Percentiles rank a stretch among this genome's conserved stretches.
phyloP scores from a whole-genome alignment of 75 land plant genomes.

The Selaginella moellendorffii region DNA sequence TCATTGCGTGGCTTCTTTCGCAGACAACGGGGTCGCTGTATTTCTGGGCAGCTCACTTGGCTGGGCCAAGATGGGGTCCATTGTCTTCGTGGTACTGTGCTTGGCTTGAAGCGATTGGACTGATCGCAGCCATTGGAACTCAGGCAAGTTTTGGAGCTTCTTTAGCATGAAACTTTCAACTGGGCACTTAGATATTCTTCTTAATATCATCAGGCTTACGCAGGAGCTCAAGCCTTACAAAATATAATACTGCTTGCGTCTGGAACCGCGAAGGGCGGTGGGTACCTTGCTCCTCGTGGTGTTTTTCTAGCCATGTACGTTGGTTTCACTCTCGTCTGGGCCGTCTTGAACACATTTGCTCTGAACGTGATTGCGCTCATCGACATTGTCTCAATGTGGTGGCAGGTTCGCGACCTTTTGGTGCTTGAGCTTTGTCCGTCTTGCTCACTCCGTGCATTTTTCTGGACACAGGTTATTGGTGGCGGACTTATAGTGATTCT shows the following conservation, averaged over 20 bases:
- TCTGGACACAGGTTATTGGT: slow-evolving; percentile 45
- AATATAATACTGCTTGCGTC: slow-evolving; percentile 67
- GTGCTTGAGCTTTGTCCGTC: not conserved
- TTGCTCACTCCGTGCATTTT: not conserved
- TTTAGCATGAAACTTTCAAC: too few species aligned
- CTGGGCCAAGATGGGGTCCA: slow-evolving; percentile 83
- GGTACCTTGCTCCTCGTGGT: slow-evolving; percentile 69
- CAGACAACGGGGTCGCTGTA: slow-evolving; percentile 87
- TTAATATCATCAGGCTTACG: slow-evolving; percentile 91
- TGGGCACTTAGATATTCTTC: too few species aligned
- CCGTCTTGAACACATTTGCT: slow-evolving; percentile 75
- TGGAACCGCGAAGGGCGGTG: slow-evolving; percentile 71
- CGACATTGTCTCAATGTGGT: slow-evolving; percentile 74
- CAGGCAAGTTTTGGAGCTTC: slow-evolving; percentile 28
- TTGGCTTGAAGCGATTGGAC: slow-evolving; percentile 83
- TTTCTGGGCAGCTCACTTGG: slow-evolving; percentile 88
- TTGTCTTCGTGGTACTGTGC: slow-evolving; percentile 92
- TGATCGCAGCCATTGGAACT: slow-evolving; percentile 75
- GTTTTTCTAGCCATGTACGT: slow-evolving; percentile 67
- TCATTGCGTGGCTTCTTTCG: not conserved
- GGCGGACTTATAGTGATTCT: slow-evolving; percentile 65
- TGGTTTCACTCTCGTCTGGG: slow-evolving; percentile 70
- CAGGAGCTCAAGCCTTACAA: slow-evolving; percentile 73
- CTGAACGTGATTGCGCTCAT: slow-evolving; percentile 70
- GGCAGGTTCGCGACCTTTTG: slow-evolving; percentile 49